Evolutionary conservation across 2,329 filamentous ascomycete genomes (phyloP).

Genomic region (Penicillium verrucosum): DNA sequence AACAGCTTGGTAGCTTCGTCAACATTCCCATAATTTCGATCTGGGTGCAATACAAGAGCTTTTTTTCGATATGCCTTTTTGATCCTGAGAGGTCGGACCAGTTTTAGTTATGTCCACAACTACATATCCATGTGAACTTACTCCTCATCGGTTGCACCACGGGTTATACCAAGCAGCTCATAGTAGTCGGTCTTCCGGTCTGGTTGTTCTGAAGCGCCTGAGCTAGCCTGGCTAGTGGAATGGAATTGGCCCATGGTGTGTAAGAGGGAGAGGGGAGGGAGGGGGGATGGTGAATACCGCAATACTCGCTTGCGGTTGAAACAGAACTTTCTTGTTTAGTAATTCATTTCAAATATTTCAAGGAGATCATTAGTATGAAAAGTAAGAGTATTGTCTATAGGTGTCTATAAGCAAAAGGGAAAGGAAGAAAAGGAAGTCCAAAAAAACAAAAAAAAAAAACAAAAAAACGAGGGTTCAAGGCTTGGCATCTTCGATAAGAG

Average conservation of each 20-base stretch:
- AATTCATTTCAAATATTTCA: not conserved
- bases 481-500: not conserved
- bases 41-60: constrained; percentile 89
- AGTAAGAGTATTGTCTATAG: not conserved
- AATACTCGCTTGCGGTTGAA: not conserved
- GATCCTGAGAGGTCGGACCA: constrained; percentile 56
- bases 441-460: not conserved
- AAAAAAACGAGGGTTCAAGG: not conserved
- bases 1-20: constrained; percentile 81
- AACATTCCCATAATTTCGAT: constrained; percentile 84
- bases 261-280: not conserved
- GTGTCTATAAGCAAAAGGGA: not conserved
- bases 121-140: constrained; percentile 41
- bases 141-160: constrained; percentile 76
- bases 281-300: not conserved
- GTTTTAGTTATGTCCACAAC: not conserved
- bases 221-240: constrained; percentile 34
- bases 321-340: not conserved
- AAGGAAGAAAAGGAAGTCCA: not conserved
- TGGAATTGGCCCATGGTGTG: constrained; percentile 44
- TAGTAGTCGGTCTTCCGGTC: constrained; percentile 55
- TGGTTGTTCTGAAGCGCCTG: constrained; percentile 17
- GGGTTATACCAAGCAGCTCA: constrained; percentile 72
- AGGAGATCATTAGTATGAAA: not conserved
- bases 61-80: constrained; percentile 90